Percentiles rank a stretch among this genome's conserved stretches.
These are phyloP conservation scores for Pythium rhizo-oryzae DNA, from an alignment of 352 stramenopile species.

Conservation along the genomic window DNA sequence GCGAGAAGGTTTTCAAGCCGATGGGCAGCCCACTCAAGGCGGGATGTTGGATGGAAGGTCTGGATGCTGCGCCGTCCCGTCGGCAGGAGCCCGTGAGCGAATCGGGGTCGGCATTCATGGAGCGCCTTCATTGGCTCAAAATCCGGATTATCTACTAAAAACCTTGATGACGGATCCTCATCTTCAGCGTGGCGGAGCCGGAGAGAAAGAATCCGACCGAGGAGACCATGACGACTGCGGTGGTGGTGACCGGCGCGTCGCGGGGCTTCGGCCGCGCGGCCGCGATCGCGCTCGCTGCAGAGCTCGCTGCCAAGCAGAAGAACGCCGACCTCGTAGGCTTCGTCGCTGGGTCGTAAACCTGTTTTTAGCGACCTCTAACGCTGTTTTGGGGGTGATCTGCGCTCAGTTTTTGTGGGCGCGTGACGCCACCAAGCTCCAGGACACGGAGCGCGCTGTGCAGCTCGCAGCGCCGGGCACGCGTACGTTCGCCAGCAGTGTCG, in stretches of 20 bases:
- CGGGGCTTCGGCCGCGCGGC: slow-evolving; percentile 66
- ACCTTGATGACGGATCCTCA: too few relatives aligned
- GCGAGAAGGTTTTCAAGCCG: too few relatives aligned
- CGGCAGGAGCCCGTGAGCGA: too few relatives aligned
- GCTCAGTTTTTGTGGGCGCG: slow-evolving; percentile 24
- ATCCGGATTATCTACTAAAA: too few relatives aligned
- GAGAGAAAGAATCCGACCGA: too few relatives aligned
- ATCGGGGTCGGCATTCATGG: too few relatives aligned
- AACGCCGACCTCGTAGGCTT: slow-evolving; percentile 9
- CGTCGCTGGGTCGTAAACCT: neutral
- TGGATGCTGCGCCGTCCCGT: too few relatives aligned
- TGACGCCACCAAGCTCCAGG: slow-evolving; percentile 19
- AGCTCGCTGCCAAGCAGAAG: slow-evolving; percentile 7
- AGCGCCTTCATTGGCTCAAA: too few relatives aligned
- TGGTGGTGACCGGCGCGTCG: slow-evolving; percentile 83
- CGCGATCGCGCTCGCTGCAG: slow-evolving; percentile 4
- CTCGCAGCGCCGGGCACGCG: neutral
- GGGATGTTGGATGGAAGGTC: too few relatives aligned
- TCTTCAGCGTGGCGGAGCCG: too few relatives aligned
- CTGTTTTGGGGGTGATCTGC: neutral
- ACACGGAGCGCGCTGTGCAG: slow-evolving; percentile 19
- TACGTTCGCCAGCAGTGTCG: slow-evolving; percentile 11
- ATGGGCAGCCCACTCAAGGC: too few relatives aligned
- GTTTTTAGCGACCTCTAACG: neutral
- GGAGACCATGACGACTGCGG: slow-evolving; percentile 33